Conservation (phyloP, 2,329 filamentous ascomycete species). For the Aspergillus ochraceoroseus region DNA sequence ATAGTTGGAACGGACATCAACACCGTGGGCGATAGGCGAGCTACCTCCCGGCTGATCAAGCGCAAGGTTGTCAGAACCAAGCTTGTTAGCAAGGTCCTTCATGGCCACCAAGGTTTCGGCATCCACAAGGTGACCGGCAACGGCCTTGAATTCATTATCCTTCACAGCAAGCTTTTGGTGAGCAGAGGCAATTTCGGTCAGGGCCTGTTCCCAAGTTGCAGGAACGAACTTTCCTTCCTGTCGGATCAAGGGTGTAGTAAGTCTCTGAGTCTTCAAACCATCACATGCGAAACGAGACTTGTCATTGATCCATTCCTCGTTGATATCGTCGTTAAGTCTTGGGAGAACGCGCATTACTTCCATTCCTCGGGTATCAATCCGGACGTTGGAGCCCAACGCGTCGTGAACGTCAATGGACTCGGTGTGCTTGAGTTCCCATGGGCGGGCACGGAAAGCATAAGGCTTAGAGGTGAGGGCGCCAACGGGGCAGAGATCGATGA, state of each 20-base stretch:
- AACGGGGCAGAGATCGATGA: conserved; percentile 96
- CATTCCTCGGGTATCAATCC: conserved; percentile 84
- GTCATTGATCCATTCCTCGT: conserved; percentile 99
- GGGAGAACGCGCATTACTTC: conserved; percentile 95
- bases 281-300: conserved; percentile 96
- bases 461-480: conserved; percentile 95
- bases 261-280: conserved; percentile 88
- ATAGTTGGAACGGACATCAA: conserved; percentile 92
- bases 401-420: conserved; percentile 95
- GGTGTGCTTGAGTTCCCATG: conserved; percentile 94
- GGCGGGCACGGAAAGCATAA: conserved; percentile 92
- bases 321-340: conserved; percentile 92
- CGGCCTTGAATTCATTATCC: conserved; percentile 91
- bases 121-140: conserved; percentile 87
- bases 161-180: conserved; percentile 74
- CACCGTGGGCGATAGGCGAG: conserved; percentile 80
- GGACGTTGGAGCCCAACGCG: conserved; percentile 87
- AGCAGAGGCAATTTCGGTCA: conserved; percentile 77
- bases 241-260: conserved; percentile 87
- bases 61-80: conserved; percentile 92
- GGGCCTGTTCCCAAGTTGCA: conserved; percentile 89
- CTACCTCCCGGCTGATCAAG: conserved; percentile 83
- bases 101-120: conserved; percentile 90
- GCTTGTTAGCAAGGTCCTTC: conserved; percentile 94
- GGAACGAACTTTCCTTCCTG: conserved; percentile 87